These are phyloP conservation scores for Alnus rubra DNA, from an alignment of 306 rosid species.

Conservation along the genomic window DNA sequence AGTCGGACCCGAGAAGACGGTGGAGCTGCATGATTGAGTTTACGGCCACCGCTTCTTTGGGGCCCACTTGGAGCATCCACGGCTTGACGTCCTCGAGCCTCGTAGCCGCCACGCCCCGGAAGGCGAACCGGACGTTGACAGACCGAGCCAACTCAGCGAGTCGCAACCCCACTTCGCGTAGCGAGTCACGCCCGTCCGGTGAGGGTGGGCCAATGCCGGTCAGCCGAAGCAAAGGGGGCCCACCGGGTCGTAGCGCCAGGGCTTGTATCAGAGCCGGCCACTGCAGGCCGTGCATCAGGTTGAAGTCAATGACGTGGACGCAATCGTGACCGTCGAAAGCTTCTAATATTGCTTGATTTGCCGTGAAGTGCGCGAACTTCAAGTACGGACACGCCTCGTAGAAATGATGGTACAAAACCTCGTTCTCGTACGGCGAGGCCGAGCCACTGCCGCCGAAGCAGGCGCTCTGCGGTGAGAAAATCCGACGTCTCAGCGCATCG, in stretches of 20 bases:
- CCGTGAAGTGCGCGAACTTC: conserved; percentile 93
- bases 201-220: conserved; percentile 98
- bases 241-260: conserved; percentile 82
- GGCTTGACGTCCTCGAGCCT: conserved; percentile 86
- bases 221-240: conserved; percentile 67
- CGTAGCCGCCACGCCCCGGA: conserved; percentile 85
- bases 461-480: conserved; percentile 35
- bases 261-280: conserved; percentile 95
- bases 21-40: conserved; percentile 89
- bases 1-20: conserved; percentile 60
- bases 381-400: conserved; percentile 89
- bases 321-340: conserved; percentile 79
- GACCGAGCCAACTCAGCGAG: conserved; percentile 85
- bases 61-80: conserved; percentile 80
- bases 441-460: conserved; percentile 9
- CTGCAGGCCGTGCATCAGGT: conserved; percentile 85
- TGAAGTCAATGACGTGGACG: conserved; percentile 93
- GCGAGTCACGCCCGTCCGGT: conserved; percentile 77
- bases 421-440: conserved; percentile 47
- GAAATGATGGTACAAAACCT: conserved; percentile 68
- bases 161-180: conserved; percentile 70
- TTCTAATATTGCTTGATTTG: conserved; percentile 85
- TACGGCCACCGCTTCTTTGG: conserved; percentile 78
- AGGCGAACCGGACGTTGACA: conserved; percentile 77
- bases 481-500: conserved; percentile 74